Evolutionary conservation across 805 yeast genomes (phyloP).

Genomic region (Saturnispora halmiae): DNA sequence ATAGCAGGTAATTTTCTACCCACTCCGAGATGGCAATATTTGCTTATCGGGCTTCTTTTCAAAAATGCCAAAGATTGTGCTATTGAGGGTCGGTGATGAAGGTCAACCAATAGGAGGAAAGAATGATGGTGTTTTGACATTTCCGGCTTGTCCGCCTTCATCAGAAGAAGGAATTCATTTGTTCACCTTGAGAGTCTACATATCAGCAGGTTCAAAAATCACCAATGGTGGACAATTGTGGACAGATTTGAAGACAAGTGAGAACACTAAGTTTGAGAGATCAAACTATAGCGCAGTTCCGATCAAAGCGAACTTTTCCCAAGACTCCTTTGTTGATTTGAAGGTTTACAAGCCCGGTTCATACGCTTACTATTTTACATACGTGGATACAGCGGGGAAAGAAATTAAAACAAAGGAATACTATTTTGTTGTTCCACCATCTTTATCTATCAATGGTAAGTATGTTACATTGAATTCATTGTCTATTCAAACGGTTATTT

Average conservation of each 20-base stretch:
- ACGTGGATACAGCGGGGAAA: constrained; percentile 29
- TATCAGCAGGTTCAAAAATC: constrained; percentile 70
- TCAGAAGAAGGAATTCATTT: constrained; percentile 31
- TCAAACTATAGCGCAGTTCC: constrained; percentile 41
- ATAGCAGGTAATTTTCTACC: neutral
- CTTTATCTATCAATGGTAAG: constrained; percentile 45
- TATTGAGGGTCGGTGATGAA: constrained; percentile 36
- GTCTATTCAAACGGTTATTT: constrained; percentile 74
- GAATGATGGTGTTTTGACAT: constrained; percentile 39
- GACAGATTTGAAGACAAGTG: constrained; percentile 58
- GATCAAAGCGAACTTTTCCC: constrained; percentile 50
- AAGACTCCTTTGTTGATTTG: constrained; percentile 53
- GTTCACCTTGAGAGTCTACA: constrained; percentile 45
- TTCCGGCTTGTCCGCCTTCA: constrained; percentile 39
- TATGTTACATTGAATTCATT: constrained; percentile 68
- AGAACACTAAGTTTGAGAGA: constrained; percentile 42
- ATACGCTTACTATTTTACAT: constrained; percentile 63
- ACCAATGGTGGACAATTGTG: constrained; percentile 62
- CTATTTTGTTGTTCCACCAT: constrained; percentile 77
- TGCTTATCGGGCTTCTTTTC: neutral
- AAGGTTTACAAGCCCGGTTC: constrained; percentile 68
- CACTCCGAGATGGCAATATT: constrained; percentile 1
- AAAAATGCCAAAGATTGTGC: constrained; percentile 31
- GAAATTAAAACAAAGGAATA: constrained; percentile 31
- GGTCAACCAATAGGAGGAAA: constrained; percentile 38